Conservation (phyloP, 176 grass and related monocot species). For the Triticum monococcum region DNA sequence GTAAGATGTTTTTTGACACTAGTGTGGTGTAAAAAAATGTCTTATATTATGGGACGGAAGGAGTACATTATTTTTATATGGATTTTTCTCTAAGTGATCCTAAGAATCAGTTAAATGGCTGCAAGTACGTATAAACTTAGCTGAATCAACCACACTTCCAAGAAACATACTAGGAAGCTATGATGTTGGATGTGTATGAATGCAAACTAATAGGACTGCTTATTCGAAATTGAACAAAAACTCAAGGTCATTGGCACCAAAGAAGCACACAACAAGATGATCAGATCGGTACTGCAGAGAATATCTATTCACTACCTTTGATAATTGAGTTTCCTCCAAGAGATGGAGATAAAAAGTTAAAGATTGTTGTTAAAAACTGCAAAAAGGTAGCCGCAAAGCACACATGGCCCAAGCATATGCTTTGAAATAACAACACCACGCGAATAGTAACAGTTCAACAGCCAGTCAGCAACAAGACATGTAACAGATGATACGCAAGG, state of each 20-base stretch:
- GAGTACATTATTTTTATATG: neutral
- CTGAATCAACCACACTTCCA: neutral
- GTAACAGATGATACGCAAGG: neutral
- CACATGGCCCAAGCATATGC: neutral
- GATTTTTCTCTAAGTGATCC: neutral
- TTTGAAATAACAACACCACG: neutral
- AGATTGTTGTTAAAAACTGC: neutral
- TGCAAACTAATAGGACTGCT: neutral
- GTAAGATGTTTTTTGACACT: too few relatives aligned
- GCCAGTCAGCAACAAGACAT: neutral
- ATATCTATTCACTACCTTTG: neutral
- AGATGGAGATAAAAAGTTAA: neutral
- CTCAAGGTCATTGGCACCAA: neutral
- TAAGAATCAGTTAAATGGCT: neutral
- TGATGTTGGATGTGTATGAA: neutral
- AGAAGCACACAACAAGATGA: neutral
- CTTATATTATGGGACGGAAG: too few relatives aligned
- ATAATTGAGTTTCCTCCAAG: neutral
- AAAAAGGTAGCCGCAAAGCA: neutral
- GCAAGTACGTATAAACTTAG: neutral
- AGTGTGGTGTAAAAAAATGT: too few relatives aligned
- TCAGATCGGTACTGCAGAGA: neutral
- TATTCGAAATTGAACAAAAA: slow-evolving; percentile 4
- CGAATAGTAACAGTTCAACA: neutral
- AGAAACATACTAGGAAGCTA: neutral